Evolutionary conservation across 257 asterid species (phyloP), one percentile per base, ranked within the genome.

Genomic region (Lithospermum erythrorhizon): DNA sequence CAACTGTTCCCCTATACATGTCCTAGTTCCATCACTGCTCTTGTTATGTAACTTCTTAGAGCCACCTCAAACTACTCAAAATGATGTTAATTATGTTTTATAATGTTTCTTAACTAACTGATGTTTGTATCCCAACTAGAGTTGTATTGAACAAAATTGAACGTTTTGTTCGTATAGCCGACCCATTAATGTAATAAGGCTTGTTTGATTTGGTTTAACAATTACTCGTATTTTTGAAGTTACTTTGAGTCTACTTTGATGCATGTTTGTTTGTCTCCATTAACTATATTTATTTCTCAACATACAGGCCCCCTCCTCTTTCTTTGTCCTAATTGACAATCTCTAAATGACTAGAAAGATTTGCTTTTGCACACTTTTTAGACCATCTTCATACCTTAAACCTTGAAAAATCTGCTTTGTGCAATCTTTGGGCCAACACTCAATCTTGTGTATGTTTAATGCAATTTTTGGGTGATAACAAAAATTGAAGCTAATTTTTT

Each of bases 221-320:
- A n/a, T n/a, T n/a, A n/a, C n/a, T n/a, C n/a, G n/a, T n/a, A n/a
- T n/a, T n/a, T 70, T 19, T n/a, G 13, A 22, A 56, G 49, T 30
- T 65, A 73, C 72, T 78, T 70, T 55, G 56, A 45, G 15, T 57
- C 76, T 55, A 57, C 72, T 56, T 66, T 58, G 73, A 65, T 77
- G 56, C 68, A 62, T 35, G 45, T 35, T 35, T 35, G 14, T 35
- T 35, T 35, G 45, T 35, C 45, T 35, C 45, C 45, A 35, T 35
- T 35, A 10, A 35, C 45, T 35, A 35, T 35, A 35, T 3, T 1
- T 35, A 6, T 35, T 35, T 35, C 45, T 6, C 45, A 35, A 35
- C 45, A 35, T 35, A 35, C 45, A 35, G 1, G 14, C 14, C 45
- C 45, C 45, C 37, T 35, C 14, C 14, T 10, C 14, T 66, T 41